Base-by-base conservation (phyloP, 352 stramenopile species). In the Pythium coloratum region DNA sequence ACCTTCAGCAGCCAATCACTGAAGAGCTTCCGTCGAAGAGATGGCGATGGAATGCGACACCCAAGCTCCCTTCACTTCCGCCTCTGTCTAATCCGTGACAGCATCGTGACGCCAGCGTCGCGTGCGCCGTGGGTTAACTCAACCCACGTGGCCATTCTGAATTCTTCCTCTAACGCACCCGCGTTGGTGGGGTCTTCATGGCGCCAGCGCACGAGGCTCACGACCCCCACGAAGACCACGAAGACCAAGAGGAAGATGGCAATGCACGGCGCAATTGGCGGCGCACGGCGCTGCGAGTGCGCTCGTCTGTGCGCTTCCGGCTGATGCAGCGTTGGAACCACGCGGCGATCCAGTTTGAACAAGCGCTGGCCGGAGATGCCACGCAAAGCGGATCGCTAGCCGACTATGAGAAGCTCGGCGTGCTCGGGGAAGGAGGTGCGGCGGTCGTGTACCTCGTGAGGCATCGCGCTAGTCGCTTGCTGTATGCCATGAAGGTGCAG, bases 401-500 rank as follows among this genome's bases (percentile, higher is more conserved):
- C n/a, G 55, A 65, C 2, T 80, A 75, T 55, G 73, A 80, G 62
- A 64, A 64, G 10, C 55, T 80, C 18, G 70, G 66, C 30, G 61
- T 76, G 32, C 55, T 80, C 3, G 73, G 70, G n/a, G 56, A 60
- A 0, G 73, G 73, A 3, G 70, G 73, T 30, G 59, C 71, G 4
- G 73, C 70, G 1, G 66, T 70, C 18, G 73, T 80, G 20, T 76
- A 72, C 24, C 70, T 80, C n/a, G 73, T 71, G 46, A 67, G 73
- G 9, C 67, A 77, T 47, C 57, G 46, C 2, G 26, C 18, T 30
- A 69, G 59, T 10, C 40, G 26, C 3, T 16, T 60, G 62, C 50
- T 76, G 28, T 75, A 62, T 51, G 73, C 73, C 2, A 72, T 80
- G 56, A 80, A 80, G 59, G 55, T 77, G 28, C 67, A 73, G 57